A percentile compares a stretch with the other conserved stretches of the same genome.
Evolutionary conservation across 179 eudicot species (phyloP).

Genomic region (Amaranthus tricolor): DNA sequence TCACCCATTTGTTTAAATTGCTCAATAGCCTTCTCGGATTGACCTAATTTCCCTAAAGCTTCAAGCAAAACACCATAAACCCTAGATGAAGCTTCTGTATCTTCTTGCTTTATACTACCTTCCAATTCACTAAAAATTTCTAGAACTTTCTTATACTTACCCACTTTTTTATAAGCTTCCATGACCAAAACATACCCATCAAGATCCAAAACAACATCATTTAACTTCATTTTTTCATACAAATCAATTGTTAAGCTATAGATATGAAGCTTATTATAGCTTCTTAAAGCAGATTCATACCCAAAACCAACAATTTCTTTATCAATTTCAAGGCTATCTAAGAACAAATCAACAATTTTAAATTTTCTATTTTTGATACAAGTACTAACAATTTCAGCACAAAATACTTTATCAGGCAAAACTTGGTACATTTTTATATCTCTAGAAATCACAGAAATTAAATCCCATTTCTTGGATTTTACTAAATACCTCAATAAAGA

Average conservation of each 20-base stretch:
- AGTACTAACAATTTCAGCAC: conserved; percentile 48
- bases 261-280: conserved; percentile 85
- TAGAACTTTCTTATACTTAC: conserved; percentile 43
- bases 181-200: conserved; percentile 50
- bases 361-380: conserved; percentile 66
- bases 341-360: conserved; percentile 44
- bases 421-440: conserved; percentile 43
- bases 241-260: conserved; percentile 52
- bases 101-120: conserved; percentile 20
- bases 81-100: conserved; percentile 23
- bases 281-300: conserved; percentile 57
- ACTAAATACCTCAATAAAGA: conserved; percentile 51
- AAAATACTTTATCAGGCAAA: conserved; percentile 45
- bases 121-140: conserved; percentile 55
- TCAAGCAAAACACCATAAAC: conserved; percentile 54
- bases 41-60: conserved; percentile 56
- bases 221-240: conserved; percentile 41
- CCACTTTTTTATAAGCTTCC: conserved; percentile 67
- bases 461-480: conserved; percentile 50
- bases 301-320: conserved; percentile 32
- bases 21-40: conserved; percentile 56
- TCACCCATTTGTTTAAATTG: conserved; percentile 52
- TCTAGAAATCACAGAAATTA: conserved; percentile 30
- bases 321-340: conserved; percentile 41
- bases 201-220: conserved; percentile 38